Evolutionary conservation across 371 early-diverging fungal genomes (phyloP).

Genomic region (Saksenaea oblongispora): DNA sequence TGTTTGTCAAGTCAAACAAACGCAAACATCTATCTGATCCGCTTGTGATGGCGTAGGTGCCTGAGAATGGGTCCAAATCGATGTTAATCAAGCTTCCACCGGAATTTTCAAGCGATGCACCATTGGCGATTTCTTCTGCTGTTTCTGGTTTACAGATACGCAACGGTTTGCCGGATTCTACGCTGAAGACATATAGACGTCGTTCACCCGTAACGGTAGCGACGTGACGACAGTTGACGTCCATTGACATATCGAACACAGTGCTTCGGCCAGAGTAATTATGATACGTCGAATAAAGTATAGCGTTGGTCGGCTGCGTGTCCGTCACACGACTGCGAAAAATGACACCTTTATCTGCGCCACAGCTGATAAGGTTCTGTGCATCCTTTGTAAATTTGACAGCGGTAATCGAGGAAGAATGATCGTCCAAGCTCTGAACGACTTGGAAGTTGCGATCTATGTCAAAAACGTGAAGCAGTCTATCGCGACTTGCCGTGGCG

Average conservation of each 20-base stretch:
- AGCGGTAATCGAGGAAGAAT: constrained; percentile 83
- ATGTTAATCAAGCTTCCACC: constrained; percentile 66
- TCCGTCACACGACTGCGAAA: constrained; percentile 56
- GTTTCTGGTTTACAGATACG: constrained; percentile 63
- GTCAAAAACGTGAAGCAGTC: constrained; percentile 82
- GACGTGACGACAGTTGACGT: constrained; percentile 58
- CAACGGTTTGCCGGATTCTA: constrained; percentile 72
- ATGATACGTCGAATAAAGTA: constrained; percentile 60
- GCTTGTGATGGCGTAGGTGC: constrained; percentile 70
- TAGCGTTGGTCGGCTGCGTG: constrained; percentile 6
- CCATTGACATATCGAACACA: constrained; percentile 72
- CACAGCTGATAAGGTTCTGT: constrained; percentile 72
- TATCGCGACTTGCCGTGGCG: constrained; percentile 81
- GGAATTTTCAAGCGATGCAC: constrained; percentile 51
- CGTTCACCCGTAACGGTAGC: constrained; percentile 74
- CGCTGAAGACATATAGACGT: constrained; percentile 60
- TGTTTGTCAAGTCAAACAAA: constrained; percentile 71
- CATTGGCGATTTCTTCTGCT: constrained; percentile 51
- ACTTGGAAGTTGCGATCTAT: constrained; percentile 57
- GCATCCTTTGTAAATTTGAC: constrained; percentile 72
- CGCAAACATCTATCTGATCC: constrained; percentile 78
- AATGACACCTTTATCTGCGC: constrained; percentile 84
- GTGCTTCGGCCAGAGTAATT: constrained; percentile 75
- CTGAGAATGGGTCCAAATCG: constrained; percentile 70
- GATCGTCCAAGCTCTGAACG: constrained; percentile 83